phyloP scores from a whole-genome alignment of 2,329 filamentous ascomycete species.

The Ophiosphaerella korrae region DNA sequence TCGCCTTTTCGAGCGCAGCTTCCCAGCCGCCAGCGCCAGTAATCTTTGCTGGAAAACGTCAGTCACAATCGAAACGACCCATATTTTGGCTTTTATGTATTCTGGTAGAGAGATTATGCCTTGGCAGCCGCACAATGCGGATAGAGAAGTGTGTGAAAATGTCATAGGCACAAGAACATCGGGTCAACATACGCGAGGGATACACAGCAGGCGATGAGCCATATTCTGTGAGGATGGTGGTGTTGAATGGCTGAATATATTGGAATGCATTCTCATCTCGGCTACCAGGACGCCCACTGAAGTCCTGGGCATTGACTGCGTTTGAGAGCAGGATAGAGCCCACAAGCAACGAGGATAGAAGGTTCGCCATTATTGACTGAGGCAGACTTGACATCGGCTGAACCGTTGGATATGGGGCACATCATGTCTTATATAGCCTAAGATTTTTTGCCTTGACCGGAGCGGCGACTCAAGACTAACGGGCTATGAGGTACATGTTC shows the following conservation, averaged over 20 bases:
- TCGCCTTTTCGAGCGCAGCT: conserved; percentile 38
- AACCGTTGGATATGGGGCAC: conserved; percentile 2
- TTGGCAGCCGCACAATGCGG: no score
- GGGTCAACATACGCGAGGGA: conserved; percentile 32
- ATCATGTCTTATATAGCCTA: conserved; percentile 26
- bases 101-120: no score
- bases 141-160: background rate
- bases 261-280: conserved; percentile 30
- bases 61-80: conserved; percentile 1
- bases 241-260: conserved; percentile 38
- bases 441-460: background rate
- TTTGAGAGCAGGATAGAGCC: conserved; percentile 25
- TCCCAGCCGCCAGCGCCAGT: conserved; percentile 41
- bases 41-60: conserved; percentile 48
- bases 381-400: conserved; percentile 20
- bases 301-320: conserved; percentile 32
- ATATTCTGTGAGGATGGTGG: conserved; percentile 35
- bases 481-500: background rate
- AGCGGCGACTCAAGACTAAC: conserved; percentile 6
- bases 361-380: conserved; percentile 31
- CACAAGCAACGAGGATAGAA: conserved; percentile 30
- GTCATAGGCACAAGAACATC: background rate
- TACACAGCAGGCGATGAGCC: conserved; percentile 35
- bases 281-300: conserved; percentile 8
- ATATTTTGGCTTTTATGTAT: no score